Conservation (phyloP, 805 yeast species). For the Spathaspora passalidarum region DNA sequence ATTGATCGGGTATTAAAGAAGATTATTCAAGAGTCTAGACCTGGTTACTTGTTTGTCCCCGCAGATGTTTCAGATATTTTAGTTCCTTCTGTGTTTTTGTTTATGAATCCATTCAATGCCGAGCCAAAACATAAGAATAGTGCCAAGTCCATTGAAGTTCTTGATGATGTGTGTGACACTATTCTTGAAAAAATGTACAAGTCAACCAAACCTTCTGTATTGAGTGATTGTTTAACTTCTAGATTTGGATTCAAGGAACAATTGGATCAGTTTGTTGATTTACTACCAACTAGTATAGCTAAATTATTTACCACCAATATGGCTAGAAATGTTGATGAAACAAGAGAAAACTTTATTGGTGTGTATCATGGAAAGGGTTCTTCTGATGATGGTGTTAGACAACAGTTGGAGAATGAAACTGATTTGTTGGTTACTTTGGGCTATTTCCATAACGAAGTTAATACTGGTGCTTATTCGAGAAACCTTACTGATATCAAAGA, state of each 20-base stretch:
- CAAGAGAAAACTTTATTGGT: constrained; percentile 63
- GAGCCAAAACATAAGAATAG: constrained; percentile 7
- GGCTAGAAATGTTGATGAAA: constrained; percentile 78
- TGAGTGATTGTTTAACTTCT: constrained; percentile 69
- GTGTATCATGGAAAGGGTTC: constrained; percentile 61
- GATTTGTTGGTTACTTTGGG: constrained; percentile 77
- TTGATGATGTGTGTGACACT: constrained; percentile 19
- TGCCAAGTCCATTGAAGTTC: constrained; percentile 9
- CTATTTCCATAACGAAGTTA: constrained; percentile 41
- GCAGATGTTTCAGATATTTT: constrained; percentile 54
- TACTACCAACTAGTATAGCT: constrained; percentile 32
- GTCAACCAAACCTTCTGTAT: constrained; percentile 57
- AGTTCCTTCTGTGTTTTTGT: constrained; percentile 22
- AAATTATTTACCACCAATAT: constrained; percentile 55
- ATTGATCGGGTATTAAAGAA: constrained; percentile 65
- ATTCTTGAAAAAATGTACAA: constrained; percentile 52
- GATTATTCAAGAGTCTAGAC: constrained; percentile 59
- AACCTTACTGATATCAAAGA: constrained; percentile 20
- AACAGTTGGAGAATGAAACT: constrained; percentile 39
- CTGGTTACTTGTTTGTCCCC: constrained; percentile 83
- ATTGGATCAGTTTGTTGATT: constrained; percentile 50
- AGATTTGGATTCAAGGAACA: constrained; percentile 50
- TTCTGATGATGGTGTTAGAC: constrained; percentile 18
- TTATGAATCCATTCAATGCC: constrained; percentile 10
- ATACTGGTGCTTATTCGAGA: constrained; percentile 22